These are phyloP conservation scores for Podospora sp. DNA, from an alignment of 495 filamentous ascomycete genomes.

Conservation along the genomic window DNA sequence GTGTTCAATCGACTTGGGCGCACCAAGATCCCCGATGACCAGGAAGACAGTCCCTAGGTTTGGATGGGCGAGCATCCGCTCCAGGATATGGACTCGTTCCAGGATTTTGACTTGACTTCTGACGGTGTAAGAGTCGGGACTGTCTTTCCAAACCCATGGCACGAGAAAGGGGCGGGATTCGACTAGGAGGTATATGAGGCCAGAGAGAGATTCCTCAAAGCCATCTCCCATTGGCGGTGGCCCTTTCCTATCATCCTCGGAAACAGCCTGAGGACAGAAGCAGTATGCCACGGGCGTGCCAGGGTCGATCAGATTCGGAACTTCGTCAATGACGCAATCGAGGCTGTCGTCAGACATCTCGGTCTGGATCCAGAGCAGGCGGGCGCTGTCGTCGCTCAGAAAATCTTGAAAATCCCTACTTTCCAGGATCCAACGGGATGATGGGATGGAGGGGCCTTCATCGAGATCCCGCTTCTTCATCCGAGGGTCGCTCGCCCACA, in stretches of 20 bases:
- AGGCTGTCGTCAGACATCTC: neutral
- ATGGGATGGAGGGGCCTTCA: neutral
- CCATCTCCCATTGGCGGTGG: neutral
- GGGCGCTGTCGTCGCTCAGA: neutral
- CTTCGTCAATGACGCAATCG: neutral
- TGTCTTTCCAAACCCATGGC: slow-evolving; percentile 1
- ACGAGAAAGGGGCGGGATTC: neutral
- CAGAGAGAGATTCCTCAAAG: neutral
- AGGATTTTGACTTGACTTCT: neutral
- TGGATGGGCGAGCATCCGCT: neutral
- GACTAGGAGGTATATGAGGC: slow-evolving; percentile 2
- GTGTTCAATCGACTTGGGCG: neutral
- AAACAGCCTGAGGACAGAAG: too few relatives aligned
- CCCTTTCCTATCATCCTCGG: neutral
- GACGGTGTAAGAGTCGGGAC: neutral
- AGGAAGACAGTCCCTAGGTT: neutral
- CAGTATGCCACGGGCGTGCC: neutral
- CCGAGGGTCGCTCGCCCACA: neutral
- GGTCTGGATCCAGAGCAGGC: slow-evolving; percentile 7
- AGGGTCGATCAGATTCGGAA: neutral
- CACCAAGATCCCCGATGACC: neutral
- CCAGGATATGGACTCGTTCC: neutral
- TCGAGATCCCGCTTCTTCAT: neutral
- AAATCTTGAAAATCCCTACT: neutral
- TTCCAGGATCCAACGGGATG: neutral